Evolutionary conservation across 495 filamentous ascomycete species (phyloP).

Genomic region (Cryomyces minteri): DNA sequence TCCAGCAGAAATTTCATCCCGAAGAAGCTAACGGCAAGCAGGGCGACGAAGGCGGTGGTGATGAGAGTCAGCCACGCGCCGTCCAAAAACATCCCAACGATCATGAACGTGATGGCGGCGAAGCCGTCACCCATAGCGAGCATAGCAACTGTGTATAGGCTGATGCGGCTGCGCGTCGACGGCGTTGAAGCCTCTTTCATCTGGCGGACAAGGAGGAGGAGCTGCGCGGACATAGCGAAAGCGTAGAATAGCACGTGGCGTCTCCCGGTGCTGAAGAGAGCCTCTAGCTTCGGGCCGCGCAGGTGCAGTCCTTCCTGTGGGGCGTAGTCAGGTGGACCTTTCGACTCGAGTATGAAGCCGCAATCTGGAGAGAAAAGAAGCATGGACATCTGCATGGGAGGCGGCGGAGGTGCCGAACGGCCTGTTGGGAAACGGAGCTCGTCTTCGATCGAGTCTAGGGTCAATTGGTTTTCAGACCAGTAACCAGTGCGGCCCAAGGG

Average conservation of each 20-base stretch:
- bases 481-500: background rate
- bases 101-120: constrained; percentile 38
- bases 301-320: constrained; percentile 49
- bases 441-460: constrained; percentile 53
- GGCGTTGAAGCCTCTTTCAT: constrained; percentile 86
- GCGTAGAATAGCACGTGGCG: constrained; percentile 50
- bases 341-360: constrained; percentile 75
- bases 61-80: constrained; percentile 52
- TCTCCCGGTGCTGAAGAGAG: constrained; percentile 45
- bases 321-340: constrained; percentile 55
- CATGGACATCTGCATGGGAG: constrained; percentile 62
- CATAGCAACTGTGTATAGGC: constrained; percentile 68
- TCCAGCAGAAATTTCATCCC: constrained; percentile 76
- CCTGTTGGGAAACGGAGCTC: constrained; percentile 79
- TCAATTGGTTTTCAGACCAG: background rate
- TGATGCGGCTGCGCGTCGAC: constrained; percentile 81
- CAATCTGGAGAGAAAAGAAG: constrained; percentile 89
- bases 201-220: constrained; percentile 60
- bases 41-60: constrained; percentile 49
- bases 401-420: constrained; percentile 45
- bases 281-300: constrained; percentile 59
- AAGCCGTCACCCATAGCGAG: constrained; percentile 80
- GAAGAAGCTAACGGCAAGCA: constrained; percentile 52
- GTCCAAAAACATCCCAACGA: constrained; percentile 41
- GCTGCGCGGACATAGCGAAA: constrained; percentile 44